phyloP scores from a whole-genome alignment of 179 eudicot species.

The Actinidia chinensis region DNA sequence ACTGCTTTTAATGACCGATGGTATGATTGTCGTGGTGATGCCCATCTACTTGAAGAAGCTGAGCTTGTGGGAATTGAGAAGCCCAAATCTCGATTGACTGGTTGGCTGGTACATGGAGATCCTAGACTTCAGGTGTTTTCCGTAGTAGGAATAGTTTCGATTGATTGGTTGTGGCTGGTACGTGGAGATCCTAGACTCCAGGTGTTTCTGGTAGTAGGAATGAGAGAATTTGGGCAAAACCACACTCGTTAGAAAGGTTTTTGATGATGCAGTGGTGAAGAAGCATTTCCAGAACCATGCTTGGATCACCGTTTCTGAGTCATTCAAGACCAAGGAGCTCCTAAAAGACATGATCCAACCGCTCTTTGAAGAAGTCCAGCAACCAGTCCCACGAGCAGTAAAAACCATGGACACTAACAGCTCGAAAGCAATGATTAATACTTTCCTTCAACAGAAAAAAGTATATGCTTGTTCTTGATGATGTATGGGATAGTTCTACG shows the following conservation, averaged over 20 bases:
- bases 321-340: constrained; percentile 16
- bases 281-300: constrained; percentile 15
- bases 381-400: constrained; percentile 19
- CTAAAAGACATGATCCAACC: not conserved
- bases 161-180: too few relatives aligned
- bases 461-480: constrained; percentile 26
- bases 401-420: constrained; percentile 14
- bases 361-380: not conserved
- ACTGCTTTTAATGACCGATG: not conserved
- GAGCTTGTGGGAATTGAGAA: constrained; percentile 25
- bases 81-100: constrained; percentile 14
- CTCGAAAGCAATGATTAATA: not conserved
- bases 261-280: constrained; percentile 13
- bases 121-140: constrained; percentile 15
- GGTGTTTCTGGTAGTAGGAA: too few relatives aligned
- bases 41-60: constrained; percentile 22
- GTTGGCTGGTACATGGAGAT: constrained; percentile 6
- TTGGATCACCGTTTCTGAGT: constrained; percentile 29
- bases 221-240: constrained; percentile 33
- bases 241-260: constrained; percentile 20
- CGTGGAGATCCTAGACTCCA: too few relatives aligned
- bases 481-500: constrained; percentile 16
- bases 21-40: constrained; percentile 18
- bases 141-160: constrained; percentile 26
- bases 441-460: constrained; percentile 15